These are phyloP conservation scores for Xylariaceae sp. DNA, from an alignment of 2,329 filamentous ascomycete genomes.

Conservation along the genomic window DNA sequence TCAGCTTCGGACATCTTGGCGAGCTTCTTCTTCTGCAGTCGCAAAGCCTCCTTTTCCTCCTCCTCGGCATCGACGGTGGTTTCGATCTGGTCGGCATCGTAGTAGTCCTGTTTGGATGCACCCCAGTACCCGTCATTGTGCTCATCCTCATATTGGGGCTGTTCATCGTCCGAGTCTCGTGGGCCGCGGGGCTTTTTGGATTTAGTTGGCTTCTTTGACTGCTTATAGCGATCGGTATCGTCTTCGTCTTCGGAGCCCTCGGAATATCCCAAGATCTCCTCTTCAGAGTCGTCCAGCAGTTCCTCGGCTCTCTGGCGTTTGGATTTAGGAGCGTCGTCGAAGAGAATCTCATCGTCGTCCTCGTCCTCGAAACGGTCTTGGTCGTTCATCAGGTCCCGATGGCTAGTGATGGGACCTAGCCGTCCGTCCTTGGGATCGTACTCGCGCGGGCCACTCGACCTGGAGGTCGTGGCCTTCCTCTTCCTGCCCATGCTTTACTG, in stretches of 20 bases:
- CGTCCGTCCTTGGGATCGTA: constrained; percentile 58
- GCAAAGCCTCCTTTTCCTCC: constrained; percentile 86
- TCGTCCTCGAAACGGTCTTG: constrained; percentile 92
- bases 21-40: constrained; percentile 87
- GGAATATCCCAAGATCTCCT: constrained; percentile 56
- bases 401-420: constrained; percentile 60
- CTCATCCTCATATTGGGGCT: constrained; percentile 52
- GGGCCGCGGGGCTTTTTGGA: constrained; percentile 20
- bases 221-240: constrained; percentile 42
- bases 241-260: constrained; percentile 41
- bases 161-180: constrained; percentile 42
- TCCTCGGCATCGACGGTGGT: constrained; percentile 65
- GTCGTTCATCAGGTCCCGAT: constrained; percentile 85
- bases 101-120: constrained; percentile 84
- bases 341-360: constrained; percentile 81
- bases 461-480: constrained; percentile 62
- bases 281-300: constrained; percentile 46
- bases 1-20: constrained; percentile 87
- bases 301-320: constrained; percentile 72
- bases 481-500: constrained; percentile 55
- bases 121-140: constrained; percentile 75
- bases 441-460: constrained; percentile 52
- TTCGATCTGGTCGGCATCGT: constrained; percentile 70
- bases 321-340: constrained; percentile 76
- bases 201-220: constrained; percentile 33